phyloP scores from a whole-genome alignment of 2,329 filamentous ascomycete species.

The Fusarium vanettenii region DNA sequence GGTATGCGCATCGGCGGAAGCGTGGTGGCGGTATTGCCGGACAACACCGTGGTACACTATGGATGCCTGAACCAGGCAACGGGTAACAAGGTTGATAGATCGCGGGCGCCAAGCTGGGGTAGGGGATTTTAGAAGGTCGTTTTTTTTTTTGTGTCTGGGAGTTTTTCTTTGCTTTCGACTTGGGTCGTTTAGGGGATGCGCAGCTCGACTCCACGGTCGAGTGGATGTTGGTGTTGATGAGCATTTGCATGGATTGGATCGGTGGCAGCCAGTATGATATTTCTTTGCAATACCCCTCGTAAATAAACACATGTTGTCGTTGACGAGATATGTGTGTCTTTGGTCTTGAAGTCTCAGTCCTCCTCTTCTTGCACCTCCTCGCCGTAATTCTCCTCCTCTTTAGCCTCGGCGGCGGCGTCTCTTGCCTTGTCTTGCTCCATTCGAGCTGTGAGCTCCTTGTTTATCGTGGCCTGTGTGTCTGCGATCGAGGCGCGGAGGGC shows the following conservation, averaged over 20 bases:
- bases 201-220: not conserved
- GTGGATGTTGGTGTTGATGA: conserved; percentile 17
- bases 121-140: conserved; percentile 48
- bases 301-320: conserved; percentile 30
- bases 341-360: conserved; percentile 37
- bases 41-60: conserved; percentile 85
- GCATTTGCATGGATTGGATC: conserved; percentile 39
- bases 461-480: conserved; percentile 73
- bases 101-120: conserved; percentile 51
- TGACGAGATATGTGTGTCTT: not conserved
- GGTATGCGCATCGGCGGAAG: conserved; percentile 87
- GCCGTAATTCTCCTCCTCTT: conserved; percentile 84
- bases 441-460: conserved; percentile 75
- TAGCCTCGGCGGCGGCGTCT: conserved; percentile 63
- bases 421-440: conserved; percentile 79
- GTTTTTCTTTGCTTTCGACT: conserved; percentile 7
- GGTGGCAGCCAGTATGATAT: conserved; percentile 39
- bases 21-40: conserved; percentile 89
- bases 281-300: conserved; percentile 37
- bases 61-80: conserved; percentile 73
- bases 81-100: conserved; percentile 49
- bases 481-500: conserved; percentile 68
- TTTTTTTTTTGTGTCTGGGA: conserved; percentile 19
- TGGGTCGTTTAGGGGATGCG: conserved; percentile 4
- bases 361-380: conserved; percentile 82